Percentiles rank a stretch among this genome's conserved stretches.
Evolutionary conservation across 495 filamentous ascomycete genomes (phyloP).

Genomic region (Penicillium cosmopolitanum): DNA sequence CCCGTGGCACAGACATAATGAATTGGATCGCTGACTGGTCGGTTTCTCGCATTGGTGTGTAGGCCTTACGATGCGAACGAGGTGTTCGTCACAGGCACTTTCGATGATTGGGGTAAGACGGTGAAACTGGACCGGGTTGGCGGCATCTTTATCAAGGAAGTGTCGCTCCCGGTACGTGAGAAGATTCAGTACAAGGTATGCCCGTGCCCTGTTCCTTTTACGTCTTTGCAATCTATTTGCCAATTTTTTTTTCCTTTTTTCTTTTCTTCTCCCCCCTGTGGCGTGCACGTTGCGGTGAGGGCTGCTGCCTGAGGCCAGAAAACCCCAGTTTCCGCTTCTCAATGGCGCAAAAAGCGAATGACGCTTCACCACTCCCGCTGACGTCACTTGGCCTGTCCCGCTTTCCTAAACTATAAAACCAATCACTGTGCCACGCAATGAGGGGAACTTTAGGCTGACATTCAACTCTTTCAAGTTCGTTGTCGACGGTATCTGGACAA

Average conservation of each 20-base stretch:
- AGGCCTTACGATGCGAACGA: slow-evolving; percentile 79
- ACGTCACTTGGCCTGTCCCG: slow-evolving; percentile 35
- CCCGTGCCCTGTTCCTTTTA: slow-evolving; percentile 10
- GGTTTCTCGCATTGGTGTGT: slow-evolving; percentile 29
- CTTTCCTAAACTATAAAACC: slow-evolving; percentile 31
- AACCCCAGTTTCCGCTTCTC: slow-evolving; percentile 17
- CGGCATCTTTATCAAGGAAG: slow-evolving; percentile 74
- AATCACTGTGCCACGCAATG: slow-evolving; percentile 7
- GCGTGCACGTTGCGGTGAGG: slow-evolving; percentile 27
- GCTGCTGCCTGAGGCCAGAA: slow-evolving; percentile 9
- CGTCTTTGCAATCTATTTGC: too few species aligned
- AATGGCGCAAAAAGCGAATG: slow-evolving; percentile 18
- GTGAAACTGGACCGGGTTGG: slow-evolving; percentile 76
- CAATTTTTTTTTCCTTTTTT: neutral
- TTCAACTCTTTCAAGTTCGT: slow-evolving; percentile 70
- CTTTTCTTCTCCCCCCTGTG: slow-evolving; percentile 3
- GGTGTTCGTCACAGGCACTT: slow-evolving; percentile 94
- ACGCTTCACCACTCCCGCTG: slow-evolving; percentile 33
- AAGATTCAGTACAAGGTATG: slow-evolving; percentile 87
- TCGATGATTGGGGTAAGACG: slow-evolving; percentile 90
- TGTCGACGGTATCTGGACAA: slow-evolving; percentile 85
- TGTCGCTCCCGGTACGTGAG: slow-evolving; percentile 64
- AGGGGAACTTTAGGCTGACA: slow-evolving; percentile 17
- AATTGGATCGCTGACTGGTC: slow-evolving; percentile 37
- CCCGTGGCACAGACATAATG: slow-evolving; percentile 21